Conservation (phyloP, 352 stramenopile species). For the Globisporangium cystogenes region DNA sequence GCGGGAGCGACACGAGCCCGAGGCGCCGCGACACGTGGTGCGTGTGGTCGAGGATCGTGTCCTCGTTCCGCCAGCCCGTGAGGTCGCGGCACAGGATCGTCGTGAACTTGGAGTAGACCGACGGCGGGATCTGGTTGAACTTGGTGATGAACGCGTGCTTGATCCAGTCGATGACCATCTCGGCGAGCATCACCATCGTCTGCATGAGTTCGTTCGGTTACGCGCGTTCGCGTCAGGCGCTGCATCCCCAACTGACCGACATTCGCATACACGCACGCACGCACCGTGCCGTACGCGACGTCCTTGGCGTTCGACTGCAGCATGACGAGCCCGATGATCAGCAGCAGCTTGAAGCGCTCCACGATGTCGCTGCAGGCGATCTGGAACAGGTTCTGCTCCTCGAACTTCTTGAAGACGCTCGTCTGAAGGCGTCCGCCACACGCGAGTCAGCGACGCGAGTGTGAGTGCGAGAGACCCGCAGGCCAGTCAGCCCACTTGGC, state of each 20-base stretch:
- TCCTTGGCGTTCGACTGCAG: conserved; percentile 81
- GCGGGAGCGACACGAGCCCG: conserved; percentile 91
- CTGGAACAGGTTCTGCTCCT: conserved; percentile 96
- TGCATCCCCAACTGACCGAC: too few species aligned
- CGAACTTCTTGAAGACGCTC: conserved; percentile 98
- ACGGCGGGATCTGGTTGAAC: conserved; percentile 95
- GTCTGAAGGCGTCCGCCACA: conserved; percentile 20
- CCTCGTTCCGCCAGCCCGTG: conserved; percentile 91
- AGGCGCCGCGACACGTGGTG: conserved; percentile 93
- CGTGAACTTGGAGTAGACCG: conserved; percentile 94
- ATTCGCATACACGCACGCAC: too few species aligned
- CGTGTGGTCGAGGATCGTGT: conserved; percentile 91
- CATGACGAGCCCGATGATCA: conserved; percentile 95
- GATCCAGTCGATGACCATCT: conserved; percentile 97
- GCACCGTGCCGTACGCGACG: conserved; percentile 69
- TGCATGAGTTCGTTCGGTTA: too few species aligned
- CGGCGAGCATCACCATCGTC: conserved; percentile 88
- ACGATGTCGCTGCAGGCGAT: conserved; percentile 97
- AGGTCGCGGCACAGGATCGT: conserved; percentile 93
- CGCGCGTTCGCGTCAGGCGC: too few species aligned
- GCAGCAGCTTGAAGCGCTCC: conserved; percentile 96
- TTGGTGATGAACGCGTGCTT: conserved; percentile 99
- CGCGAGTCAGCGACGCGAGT: too few species aligned
- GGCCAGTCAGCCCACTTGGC: too few species aligned
- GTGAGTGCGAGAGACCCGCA: too few species aligned